Conservation (phyloP, 2,329 filamentous ascomycete species). For the Fusarium denticulatum region DNA sequence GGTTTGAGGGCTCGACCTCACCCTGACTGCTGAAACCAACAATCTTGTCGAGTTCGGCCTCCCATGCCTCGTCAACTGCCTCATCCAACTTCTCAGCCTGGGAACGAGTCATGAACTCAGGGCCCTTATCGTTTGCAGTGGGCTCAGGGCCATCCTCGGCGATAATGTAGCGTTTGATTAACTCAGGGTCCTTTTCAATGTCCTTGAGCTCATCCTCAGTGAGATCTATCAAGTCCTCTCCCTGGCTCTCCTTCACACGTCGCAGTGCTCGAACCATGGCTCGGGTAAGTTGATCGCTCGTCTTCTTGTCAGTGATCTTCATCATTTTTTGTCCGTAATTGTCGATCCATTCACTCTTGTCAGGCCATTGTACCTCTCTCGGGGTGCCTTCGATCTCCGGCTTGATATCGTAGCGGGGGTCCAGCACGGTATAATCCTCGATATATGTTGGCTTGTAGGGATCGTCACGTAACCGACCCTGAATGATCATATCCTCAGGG, state of each 20-base stretch:
- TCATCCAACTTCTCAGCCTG: slow-evolving; percentile 52
- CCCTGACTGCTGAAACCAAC: slow-evolving; percentile 43
- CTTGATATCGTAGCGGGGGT: slow-evolving; percentile 80
- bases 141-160: slow-evolving; percentile 44
- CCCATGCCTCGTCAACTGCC: slow-evolving; percentile 50
- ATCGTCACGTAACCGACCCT: slow-evolving; percentile 78
- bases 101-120: slow-evolving; percentile 47
- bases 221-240: slow-evolving; percentile 59
- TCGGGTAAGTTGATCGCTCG: slow-evolving; percentile 54
- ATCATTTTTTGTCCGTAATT: slow-evolving; percentile 64
- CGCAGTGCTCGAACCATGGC: slow-evolving; percentile 55
- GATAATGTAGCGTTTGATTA: slow-evolving; percentile 51
- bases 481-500: slow-evolving; percentile 76
- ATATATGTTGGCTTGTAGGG: slow-evolving; percentile 78
- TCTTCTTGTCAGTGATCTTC: slow-evolving; percentile 54
- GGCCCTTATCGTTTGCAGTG: slow-evolving; percentile 38
- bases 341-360: slow-evolving; percentile 65
- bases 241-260: slow-evolving; percentile 54
- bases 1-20: slow-evolving; percentile 47
- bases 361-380: slow-evolving; percentile 67
- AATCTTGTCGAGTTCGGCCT: slow-evolving; percentile 52
- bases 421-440: slow-evolving; percentile 82
- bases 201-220: slow-evolving; percentile 59
- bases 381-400: slow-evolving; percentile 60
- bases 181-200: slow-evolving; percentile 52